Evolutionary conservation across 371 early-diverging fungal species (phyloP), one percentile per base, ranked within the genome.

Genomic region (Dentiscutata heterogama): DNA sequence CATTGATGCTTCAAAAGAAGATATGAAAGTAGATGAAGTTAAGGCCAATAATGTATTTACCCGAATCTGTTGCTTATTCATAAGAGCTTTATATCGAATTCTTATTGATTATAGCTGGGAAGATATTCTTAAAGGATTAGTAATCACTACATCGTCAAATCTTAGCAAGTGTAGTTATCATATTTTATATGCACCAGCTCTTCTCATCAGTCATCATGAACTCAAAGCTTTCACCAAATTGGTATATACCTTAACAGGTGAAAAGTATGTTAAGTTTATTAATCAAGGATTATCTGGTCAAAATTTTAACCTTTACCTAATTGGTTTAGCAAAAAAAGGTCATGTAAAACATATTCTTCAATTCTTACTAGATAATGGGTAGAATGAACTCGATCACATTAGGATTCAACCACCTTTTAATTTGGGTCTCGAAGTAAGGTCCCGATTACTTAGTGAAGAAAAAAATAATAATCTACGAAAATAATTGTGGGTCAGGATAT

Each of bases 381-480:
- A 54, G 61, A 76, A 77, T 77, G 50, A 77, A 14, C 64, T 77
- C 78, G 18, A 77, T 61, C 42, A 76, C 31, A n/a, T 39, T 22
- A 76, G 77, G 31, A 61, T 76, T 61, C 77, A 76, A 63, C 64
- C 46, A 77, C 46, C 64, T 63, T 42, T 63, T 77, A 63, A n/a
- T 22, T 77, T 64, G 27, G 29, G n/a, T 29, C 20, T 25, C 42
- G 16, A 77, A 77, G 42, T 77, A 77, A 77, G 64, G 63, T 63
- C 78, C 63, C 3, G 29, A 2, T 22, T 77, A 63, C 78, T 77
- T 63, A 77, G 78, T 22, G 16, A 0, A 77, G 46, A 77, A 74
- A 74, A 70, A 35, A 70, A 31, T 31, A 73, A 56, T 73, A 56
- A 73, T 73, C 53, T 2, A 27, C 11, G 53, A 73, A 25, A 73